Conservation (phyloP, 495 filamentous ascomycete genomes). For the Cladorrhinum samala region DNA sequence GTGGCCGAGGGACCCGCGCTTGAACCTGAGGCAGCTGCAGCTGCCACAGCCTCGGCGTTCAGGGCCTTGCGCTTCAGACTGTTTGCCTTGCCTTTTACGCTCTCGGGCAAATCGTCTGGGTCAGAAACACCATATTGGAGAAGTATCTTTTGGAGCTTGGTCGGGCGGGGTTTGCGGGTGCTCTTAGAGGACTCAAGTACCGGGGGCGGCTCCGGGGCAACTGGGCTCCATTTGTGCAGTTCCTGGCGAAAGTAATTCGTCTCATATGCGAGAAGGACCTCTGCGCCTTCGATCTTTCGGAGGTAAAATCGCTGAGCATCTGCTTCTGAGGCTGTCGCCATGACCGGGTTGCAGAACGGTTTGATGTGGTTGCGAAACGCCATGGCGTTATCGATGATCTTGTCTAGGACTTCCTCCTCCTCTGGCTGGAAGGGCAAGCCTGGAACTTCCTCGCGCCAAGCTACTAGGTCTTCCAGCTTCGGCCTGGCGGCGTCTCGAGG, state of each 20-base stretch:
- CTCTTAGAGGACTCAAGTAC: slow-evolving; percentile 78
- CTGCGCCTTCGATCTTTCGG: slow-evolving; percentile 95
- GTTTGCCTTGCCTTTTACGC: slow-evolving; percentile 68
- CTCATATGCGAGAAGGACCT: slow-evolving; percentile 85
- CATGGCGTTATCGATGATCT: slow-evolving; percentile 77
- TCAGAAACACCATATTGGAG: slow-evolving; percentile 75
- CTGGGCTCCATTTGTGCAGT: slow-evolving; percentile 91
- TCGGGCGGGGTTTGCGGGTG: slow-evolving; percentile 95
- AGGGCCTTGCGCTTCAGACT: slow-evolving; percentile 52
- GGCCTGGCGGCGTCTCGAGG: slow-evolving; percentile 96
- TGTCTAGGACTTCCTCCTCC: slow-evolving; percentile 76
- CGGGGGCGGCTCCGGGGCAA: slow-evolving; percentile 79
- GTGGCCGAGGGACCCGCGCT: slow-evolving; percentile 21
- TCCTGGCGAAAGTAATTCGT: slow-evolving; percentile 97
- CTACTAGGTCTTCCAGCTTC: slow-evolving; percentile 84
- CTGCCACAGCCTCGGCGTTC: slow-evolving; percentile 38
- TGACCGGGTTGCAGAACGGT: slow-evolving; percentile 69
- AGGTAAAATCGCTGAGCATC: slow-evolving; percentile 93
- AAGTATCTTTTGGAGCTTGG: slow-evolving; percentile 96
- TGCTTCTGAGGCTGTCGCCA: slow-evolving; percentile 77
- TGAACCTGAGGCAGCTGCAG: slow-evolving; percentile 23
- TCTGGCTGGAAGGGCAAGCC: slow-evolving; percentile 90
- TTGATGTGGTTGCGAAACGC: slow-evolving; percentile 80
- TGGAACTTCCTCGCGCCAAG: slow-evolving; percentile 83
- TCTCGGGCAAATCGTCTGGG: slow-evolving; percentile 80